These are phyloP conservation scores for Linum tenue DNA, from an alignment of 345 rosid genomes.

Conservation along the genomic window DNA sequence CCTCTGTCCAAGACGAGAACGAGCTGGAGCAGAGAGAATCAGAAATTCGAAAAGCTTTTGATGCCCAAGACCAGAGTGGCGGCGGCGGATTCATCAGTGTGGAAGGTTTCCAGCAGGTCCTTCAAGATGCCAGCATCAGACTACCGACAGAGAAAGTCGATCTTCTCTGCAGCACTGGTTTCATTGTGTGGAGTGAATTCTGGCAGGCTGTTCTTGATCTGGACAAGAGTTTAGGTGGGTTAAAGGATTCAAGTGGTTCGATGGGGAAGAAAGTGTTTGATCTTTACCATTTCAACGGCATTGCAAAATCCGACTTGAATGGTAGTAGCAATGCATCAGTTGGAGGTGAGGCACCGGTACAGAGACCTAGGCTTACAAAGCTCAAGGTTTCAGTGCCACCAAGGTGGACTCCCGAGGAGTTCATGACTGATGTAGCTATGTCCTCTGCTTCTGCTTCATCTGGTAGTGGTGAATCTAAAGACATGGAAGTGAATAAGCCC, in stretches of 20 bases:
- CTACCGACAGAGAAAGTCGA: constrained; percentile 65
- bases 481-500: constrained; percentile 51
- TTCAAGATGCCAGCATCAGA: constrained; percentile 49
- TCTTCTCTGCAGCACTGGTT: constrained; percentile 62
- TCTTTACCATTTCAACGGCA: constrained; percentile 92
- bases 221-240: constrained; percentile 71
- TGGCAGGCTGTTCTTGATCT: constrained; percentile 86
- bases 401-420: constrained; percentile 98
- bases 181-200: constrained; percentile 95
- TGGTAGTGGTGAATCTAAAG: constrained; percentile 33
- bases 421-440: constrained; percentile 50
- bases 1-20: constrained; percentile 84
- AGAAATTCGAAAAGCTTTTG: constrained; percentile 79
- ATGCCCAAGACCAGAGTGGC: constrained; percentile 93
- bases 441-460: constrained; percentile 36
- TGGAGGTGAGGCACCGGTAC: constrained; percentile 51
- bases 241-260: constrained; percentile 78
- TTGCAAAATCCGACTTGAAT: constrained; percentile 86
- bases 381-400: constrained; percentile 93
- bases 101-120: constrained; percentile 88
- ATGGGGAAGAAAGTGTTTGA: constrained; percentile 98
- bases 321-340: constrained; percentile 35
- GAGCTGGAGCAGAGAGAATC: constrained; percentile 90
- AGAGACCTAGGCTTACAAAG: constrained; percentile 94
- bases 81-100: constrained; percentile 97